Percentiles rank a stretch among this genome's conserved stretches.
These are phyloP conservation scores for Martensiomyces pterosporus DNA, from an alignment of 192 early-diverging fungal species.

Conservation along the genomic window DNA sequence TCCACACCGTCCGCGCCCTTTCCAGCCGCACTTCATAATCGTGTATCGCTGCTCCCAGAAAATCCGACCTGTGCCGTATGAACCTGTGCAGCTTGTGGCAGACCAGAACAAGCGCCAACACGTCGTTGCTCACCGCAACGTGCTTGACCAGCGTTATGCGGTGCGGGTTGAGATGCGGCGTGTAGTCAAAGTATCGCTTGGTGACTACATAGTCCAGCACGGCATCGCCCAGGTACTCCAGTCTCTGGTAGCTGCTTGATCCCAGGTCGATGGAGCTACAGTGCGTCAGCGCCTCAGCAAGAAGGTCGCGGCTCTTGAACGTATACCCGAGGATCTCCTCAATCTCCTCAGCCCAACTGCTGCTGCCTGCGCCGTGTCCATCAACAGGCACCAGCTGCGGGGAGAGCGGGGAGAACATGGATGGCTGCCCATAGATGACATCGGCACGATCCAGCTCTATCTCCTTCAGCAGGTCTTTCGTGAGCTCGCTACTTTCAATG, in stretches of 20 bases:
- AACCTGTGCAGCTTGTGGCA: slow-evolving; percentile 60
- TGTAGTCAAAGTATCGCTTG: slow-evolving; percentile 65
- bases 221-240: slow-evolving; percentile 85
- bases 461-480: slow-evolving; percentile 21
- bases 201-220: slow-evolving; percentile 79
- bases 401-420: too few species aligned
- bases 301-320: slow-evolving; percentile 63
- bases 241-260: slow-evolving; percentile 77
- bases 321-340: slow-evolving; percentile 52
- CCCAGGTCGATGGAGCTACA: slow-evolving; percentile 57
- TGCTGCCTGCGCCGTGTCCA: background rate
- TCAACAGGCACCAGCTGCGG: too few species aligned
- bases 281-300: slow-evolving; percentile 84
- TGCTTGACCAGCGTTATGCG: slow-evolving; percentile 80
- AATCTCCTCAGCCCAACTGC: slow-evolving; percentile 5
- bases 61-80: slow-evolving; percentile 60
- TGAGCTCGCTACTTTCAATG: background rate
- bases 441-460: slow-evolving; percentile 30
- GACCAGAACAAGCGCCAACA: slow-evolving; percentile 70
- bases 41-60: slow-evolving; percentile 56
- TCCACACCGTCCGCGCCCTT: slow-evolving; percentile 20
- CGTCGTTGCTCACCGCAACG: slow-evolving; percentile 80
- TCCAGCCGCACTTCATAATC: slow-evolving; percentile 55
- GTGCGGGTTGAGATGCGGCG: slow-evolving; percentile 66
- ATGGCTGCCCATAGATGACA: slow-evolving; percentile 12